phyloP scores from a whole-genome alignment of 192 early-diverging fungal species.

The Coemansia sp. region DNA sequence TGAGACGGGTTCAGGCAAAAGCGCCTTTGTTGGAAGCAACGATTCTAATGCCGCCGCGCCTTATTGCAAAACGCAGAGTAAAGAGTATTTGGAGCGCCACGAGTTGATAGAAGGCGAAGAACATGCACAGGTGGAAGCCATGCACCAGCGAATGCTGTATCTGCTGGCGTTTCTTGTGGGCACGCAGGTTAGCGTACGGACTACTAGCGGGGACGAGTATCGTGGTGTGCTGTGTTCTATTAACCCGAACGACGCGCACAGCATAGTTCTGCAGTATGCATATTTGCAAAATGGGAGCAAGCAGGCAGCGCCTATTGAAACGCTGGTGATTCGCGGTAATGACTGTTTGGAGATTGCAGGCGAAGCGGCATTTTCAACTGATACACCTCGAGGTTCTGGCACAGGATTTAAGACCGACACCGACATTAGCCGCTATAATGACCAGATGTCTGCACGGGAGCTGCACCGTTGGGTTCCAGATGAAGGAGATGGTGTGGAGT shows the following conservation, averaged over 20 bases:
- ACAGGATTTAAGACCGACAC: conserved; percentile 81
- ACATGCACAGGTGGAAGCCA: conserved; percentile 38
- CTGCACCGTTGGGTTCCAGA: conserved; percentile 85
- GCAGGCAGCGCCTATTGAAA: conserved; percentile 27
- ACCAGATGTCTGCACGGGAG: conserved; percentile 70
- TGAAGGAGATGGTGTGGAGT: conserved; percentile 39
- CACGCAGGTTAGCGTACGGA: conserved; percentile 28
- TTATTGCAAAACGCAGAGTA: conserved; percentile 6
- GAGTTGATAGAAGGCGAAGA: conserved; percentile 45
- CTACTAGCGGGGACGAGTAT: conserved; percentile 22
- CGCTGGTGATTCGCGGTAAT: conserved; percentile 34
- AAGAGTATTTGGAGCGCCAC: neutral
- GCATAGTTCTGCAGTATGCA: conserved; percentile 46
- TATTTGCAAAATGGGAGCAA: conserved; percentile 26
- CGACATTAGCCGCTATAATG: conserved; percentile 71
- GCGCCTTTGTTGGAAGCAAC: neutral
- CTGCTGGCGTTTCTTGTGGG: conserved; percentile 43
- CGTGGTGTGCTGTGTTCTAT: conserved; percentile 43
- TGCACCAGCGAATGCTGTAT: conserved; percentile 46
- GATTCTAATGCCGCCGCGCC: conserved; percentile 3
- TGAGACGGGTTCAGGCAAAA: conserved; percentile 4
- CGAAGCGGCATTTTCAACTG: conserved; percentile 22
- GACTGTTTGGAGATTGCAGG: conserved; percentile 44
- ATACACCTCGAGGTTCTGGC: conserved; percentile 1
- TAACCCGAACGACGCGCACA: conserved; percentile 50